These are phyloP conservation scores for Vaccinium corymbosum DNA, from an alignment of 148 eudicot species.

Conservation along the genomic window DNA sequence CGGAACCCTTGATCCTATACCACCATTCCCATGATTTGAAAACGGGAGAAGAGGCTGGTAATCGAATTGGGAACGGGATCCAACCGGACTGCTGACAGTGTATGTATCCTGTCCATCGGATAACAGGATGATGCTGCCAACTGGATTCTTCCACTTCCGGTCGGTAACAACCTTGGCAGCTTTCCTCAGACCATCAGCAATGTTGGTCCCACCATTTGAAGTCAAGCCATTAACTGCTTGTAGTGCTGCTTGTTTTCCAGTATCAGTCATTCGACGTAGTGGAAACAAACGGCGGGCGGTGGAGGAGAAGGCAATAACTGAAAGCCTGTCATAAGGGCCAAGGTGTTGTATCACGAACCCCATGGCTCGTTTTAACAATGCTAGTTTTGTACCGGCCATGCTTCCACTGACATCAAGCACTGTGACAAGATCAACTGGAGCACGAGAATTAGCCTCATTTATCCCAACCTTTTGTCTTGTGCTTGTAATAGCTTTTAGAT, in stretches of 20 bases:
- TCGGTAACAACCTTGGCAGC: constrained; percentile 22
- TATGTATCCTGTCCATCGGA: constrained; percentile 28
- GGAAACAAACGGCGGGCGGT: constrained; percentile 54
- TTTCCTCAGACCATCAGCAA: constrained; percentile 47
- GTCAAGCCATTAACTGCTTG: constrained; percentile 40
- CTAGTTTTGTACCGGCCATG: constrained; percentile 64
- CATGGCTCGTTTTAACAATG: constrained; percentile 53
- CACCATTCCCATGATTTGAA: constrained; percentile 17
- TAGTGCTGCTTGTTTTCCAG: constrained; percentile 40
- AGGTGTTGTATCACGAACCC: constrained; percentile 52
- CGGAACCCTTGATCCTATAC: constrained; percentile 16
- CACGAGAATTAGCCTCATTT: constrained; percentile 32
- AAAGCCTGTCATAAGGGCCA: constrained; percentile 48
- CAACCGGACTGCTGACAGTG: constrained; percentile 6
- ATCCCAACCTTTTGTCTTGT: background rate
- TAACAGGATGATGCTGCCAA: constrained; percentile 10
- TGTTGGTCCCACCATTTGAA: constrained; percentile 55
- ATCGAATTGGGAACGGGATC: background rate
- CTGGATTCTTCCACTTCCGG: constrained; percentile 19
- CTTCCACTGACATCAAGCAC: constrained; percentile 58
- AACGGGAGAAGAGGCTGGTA: constrained; percentile 22
- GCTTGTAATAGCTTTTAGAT: constrained; percentile 43
- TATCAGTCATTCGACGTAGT: constrained; percentile 45
- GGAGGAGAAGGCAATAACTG: constrained; percentile 57
- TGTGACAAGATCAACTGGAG: constrained; percentile 51